A percentile compares a stretch with the other conserved stretches of the same genome.
These are phyloP conservation scores for Aspergillus spinulosporus DNA, from an alignment of 2,329 filamentous ascomycete genomes.

Conservation along the genomic window DNA sequence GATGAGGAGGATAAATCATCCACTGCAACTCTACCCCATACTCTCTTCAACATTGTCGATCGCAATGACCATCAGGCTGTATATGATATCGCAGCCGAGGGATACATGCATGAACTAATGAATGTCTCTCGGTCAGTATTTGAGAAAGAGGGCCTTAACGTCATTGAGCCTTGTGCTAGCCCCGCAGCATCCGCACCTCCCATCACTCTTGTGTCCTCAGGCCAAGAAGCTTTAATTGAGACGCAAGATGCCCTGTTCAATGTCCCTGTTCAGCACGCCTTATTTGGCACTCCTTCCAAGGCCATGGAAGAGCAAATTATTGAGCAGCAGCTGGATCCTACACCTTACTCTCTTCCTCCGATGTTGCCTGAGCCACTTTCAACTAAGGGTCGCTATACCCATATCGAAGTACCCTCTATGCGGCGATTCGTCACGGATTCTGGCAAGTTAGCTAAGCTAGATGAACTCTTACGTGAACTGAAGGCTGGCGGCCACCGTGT, in stretches of 20 bases:
- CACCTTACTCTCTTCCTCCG: slow-evolving; percentile 59
- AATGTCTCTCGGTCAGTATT: slow-evolving; percentile 71
- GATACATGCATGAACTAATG: slow-evolving; percentile 72
- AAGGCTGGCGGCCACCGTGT: slow-evolving; percentile 93
- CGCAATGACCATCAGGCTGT: slow-evolving; percentile 67
- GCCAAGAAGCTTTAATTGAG: slow-evolving; percentile 65
- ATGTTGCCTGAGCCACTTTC: slow-evolving; percentile 78
- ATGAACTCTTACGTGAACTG: slow-evolving; percentile 80
- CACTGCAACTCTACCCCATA: slow-evolving; percentile 69
- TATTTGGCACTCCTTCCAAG: slow-evolving; percentile 65
- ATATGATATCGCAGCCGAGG: slow-evolving; percentile 69
- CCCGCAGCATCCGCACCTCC: slow-evolving; percentile 83
- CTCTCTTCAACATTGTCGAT: slow-evolving; percentile 77
- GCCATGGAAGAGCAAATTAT: slow-evolving; percentile 72
- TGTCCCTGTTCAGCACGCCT: slow-evolving; percentile 66
- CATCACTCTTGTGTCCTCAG: slow-evolving; percentile 74
- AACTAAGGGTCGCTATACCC: slow-evolving; percentile 80
- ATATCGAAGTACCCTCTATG: slow-evolving; percentile 94
- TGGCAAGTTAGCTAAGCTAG: slow-evolving; percentile 89
- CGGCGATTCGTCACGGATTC: slow-evolving; percentile 95
- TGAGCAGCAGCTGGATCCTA: slow-evolving; percentile 66
- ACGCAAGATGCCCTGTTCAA: slow-evolving; percentile 75
- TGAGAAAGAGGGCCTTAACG: slow-evolving; percentile 67
- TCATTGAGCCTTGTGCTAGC: slow-evolving; percentile 77
- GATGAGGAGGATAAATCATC: slow-evolving; percentile 56